Conservation (phyloP, 2,329 filamentous ascomycete species). For the Botrytis fragariae region DNA sequence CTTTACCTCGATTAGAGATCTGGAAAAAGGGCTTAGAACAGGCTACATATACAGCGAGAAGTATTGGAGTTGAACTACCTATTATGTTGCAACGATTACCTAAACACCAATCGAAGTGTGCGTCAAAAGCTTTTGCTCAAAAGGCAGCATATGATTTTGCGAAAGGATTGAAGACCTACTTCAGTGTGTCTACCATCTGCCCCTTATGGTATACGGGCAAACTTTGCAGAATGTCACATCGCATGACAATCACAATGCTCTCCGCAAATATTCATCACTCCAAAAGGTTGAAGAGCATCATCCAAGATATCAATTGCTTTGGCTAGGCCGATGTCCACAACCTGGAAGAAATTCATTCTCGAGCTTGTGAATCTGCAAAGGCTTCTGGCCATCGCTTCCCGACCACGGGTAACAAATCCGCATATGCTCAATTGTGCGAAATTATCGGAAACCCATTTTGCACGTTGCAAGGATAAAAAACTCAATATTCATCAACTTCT, state of each 20-base stretch:
- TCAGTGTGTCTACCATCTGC: conserved; percentile 59
- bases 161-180: conserved; percentile 50
- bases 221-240: conserved; percentile 58
- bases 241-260: conserved; percentile 67
- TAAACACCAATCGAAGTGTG: conserved; percentile 28
- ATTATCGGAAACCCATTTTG: too few relatives aligned
- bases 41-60: conserved; percentile 50
- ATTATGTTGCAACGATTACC: conserved; percentile 42
- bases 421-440: too few relatives aligned
- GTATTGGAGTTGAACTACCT: conserved; percentile 54
- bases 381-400: too few relatives aligned
- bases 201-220: conserved; percentile 61
- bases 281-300: conserved; percentile 54
- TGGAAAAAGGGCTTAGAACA: conserved; percentile 48
- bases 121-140: conserved; percentile 62
- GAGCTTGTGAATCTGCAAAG: too few relatives aligned
- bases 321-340: conserved; percentile 58
- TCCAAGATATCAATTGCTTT: conserved; percentile 48
- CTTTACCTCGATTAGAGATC: conserved; percentile 58
- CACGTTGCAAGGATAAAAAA: too few relatives aligned
- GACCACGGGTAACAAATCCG: too few relatives aligned
- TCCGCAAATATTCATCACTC: conserved; percentile 66
- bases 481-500: too few relatives aligned
- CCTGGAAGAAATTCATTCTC: too few relatives aligned
- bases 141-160: conserved; percentile 62